Conservation (phyloP, 2,329 filamentous ascomycete genomes). For the Phyllosticta paracitricarpa region DNA sequence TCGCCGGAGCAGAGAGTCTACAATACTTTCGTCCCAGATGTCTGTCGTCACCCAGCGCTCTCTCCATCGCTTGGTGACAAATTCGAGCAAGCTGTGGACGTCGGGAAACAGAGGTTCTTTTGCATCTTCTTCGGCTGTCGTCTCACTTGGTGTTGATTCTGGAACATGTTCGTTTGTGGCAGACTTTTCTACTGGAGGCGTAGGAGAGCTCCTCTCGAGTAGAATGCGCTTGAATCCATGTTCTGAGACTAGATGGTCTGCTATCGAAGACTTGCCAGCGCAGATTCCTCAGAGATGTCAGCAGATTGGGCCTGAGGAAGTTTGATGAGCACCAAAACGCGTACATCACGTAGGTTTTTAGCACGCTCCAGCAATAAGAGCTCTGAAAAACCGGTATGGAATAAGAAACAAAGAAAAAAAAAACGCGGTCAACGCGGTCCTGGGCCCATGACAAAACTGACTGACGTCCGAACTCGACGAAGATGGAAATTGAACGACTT, state of each 20-base stretch:
- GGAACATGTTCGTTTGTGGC: constrained; percentile 30
- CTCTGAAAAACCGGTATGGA: not conserved
- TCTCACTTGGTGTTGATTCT: constrained; percentile 5
- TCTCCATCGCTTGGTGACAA: constrained; percentile 76
- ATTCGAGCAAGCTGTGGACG: constrained; percentile 63
- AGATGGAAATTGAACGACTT: not conserved
- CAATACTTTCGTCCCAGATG: constrained; percentile 59
- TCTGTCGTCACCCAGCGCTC: constrained; percentile 79
- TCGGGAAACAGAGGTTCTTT: constrained; percentile 33
- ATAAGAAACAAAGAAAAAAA: not conserved
- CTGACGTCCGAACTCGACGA: not conserved
- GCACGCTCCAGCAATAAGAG: not conserved
- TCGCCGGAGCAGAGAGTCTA: constrained; percentile 66
- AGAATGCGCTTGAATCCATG: constrained; percentile 71
- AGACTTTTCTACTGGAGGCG: constrained; percentile 33
- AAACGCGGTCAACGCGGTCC: too few species aligned
- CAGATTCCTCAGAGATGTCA: constrained; percentile 62
- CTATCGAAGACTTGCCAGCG: constrained; percentile 83
- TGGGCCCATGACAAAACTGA: not conserved
- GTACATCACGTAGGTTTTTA: not conserved
- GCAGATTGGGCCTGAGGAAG: not conserved
- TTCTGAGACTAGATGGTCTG: constrained; percentile 73
- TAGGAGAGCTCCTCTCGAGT: constrained; percentile 37
- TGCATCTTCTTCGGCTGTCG: constrained; percentile 11
- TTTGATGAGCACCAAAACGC: not conserved